A percentile compares a stretch with the other conserved stretches of the same genome.
phyloP scores from a whole-genome alignment of 73 alveolate genomes.

The Blepharisma japonicum region DNA sequence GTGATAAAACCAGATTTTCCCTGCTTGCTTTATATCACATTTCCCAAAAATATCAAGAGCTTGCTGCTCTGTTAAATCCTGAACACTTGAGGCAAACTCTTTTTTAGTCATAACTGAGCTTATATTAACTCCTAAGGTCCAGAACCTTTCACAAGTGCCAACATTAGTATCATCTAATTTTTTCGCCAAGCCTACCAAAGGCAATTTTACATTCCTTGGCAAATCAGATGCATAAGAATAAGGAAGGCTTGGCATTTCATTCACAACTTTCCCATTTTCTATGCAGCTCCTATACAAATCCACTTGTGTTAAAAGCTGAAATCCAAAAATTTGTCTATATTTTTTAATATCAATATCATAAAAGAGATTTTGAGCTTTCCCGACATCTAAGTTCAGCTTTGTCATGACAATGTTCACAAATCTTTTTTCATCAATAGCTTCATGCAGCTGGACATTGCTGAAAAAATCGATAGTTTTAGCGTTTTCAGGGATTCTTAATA shows the following conservation, averaged over 20 bases:
- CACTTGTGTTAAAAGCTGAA: neutral
- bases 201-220: neutral
- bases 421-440: neutral
- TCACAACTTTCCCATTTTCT: neutral
- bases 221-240: neutral
- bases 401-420: neutral
- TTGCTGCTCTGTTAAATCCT: conserved; percentile 12
- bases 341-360: neutral
- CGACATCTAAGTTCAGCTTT: neutral
- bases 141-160: conserved; percentile 3
- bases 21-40: neutral
- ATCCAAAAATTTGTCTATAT: neutral
- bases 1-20: conserved; percentile 1
- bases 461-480: neutral
- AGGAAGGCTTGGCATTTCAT: neutral
- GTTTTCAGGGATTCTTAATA: neutral
- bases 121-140: neutral
- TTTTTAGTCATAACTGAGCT: neutral
- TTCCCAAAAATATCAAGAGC: neutral
- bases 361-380: neutral
- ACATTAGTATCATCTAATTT: neutral
- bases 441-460: neutral
- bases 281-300: conserved; percentile 7
- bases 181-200: neutral
- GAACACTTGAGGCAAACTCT: neutral